Conservation (phyloP, 371 early-diverging fungal genomes). For the Mortierella sp. region DNA sequence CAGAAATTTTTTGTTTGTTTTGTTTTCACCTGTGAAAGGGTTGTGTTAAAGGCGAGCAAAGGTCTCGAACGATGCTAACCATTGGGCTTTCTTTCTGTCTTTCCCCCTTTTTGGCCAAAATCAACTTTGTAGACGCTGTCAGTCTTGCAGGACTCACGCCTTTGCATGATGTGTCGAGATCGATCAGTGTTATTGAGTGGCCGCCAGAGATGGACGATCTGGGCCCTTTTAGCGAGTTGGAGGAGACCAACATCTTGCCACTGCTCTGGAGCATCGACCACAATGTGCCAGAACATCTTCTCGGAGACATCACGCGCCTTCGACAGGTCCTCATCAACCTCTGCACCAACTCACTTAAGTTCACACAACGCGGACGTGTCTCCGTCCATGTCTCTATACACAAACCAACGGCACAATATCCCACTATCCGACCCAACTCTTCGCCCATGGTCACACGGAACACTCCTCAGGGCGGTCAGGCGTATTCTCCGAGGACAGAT, state of each 20-base stretch:
- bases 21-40: background rate
- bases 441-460: constrained; percentile 61
- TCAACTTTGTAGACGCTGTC: constrained; percentile 36
- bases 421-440: constrained; percentile 64
- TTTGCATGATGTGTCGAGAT: constrained; percentile 50
- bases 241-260: constrained; percentile 64
- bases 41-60: background rate
- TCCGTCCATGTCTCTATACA: constrained; percentile 49
- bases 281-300: constrained; percentile 68
- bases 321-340: constrained; percentile 71
- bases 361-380: constrained; percentile 54
- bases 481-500: constrained; percentile 46
- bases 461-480: constrained; percentile 25
- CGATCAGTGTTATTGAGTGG: constrained; percentile 67
- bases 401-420: constrained; percentile 27
- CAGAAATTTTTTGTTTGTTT: background rate
- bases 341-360: constrained; percentile 74
- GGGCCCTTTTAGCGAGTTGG: constrained; percentile 59
- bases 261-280: constrained; percentile 70
- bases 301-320: constrained; percentile 71
- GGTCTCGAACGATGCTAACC: background rate
- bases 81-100: background rate
- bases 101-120: background rate
- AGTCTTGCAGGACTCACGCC: constrained; percentile 54
- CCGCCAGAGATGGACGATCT: constrained; percentile 68